phyloP scores from a whole-genome alignment of 169 alveolate genomes.

The Plasmodium adleri region DNA sequence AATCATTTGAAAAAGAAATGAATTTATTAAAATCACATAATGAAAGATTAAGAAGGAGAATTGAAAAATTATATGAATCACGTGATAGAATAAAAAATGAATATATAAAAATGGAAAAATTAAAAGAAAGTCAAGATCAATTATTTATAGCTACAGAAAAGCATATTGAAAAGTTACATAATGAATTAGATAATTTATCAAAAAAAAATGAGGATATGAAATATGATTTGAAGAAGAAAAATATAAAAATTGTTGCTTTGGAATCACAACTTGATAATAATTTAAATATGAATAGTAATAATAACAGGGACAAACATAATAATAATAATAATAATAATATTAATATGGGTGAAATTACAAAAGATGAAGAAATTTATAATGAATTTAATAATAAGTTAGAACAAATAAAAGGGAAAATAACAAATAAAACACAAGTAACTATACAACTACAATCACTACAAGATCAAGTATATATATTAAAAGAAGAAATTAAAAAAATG shows the following conservation, averaged over 20 bases:
- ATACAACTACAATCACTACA: conserved; percentile 38
- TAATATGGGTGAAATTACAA: not conserved
- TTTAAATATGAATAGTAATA: not conserved
- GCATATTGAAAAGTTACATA: conserved; percentile 57
- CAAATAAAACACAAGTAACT: conserved; percentile 35
- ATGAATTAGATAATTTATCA: conserved; percentile 43
- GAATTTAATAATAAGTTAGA: conserved; percentile 17
- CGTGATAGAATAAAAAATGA: conserved; percentile 52
- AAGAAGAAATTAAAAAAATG: conserved; percentile 57
- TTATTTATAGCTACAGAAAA: conserved; percentile 65
- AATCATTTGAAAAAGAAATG: conserved; percentile 49
- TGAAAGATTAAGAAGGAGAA: conserved; percentile 71
- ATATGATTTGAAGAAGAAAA: conserved; percentile 36
- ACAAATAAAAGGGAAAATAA: conserved; percentile 21
- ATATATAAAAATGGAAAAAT: conserved; percentile 57
- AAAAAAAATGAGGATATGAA: conserved; percentile 47
- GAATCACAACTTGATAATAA: conserved; percentile 47
- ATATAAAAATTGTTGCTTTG: conserved; percentile 45
- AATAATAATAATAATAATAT: not conserved
- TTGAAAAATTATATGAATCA: conserved; percentile 49
- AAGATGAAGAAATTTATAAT: conserved; percentile 7
- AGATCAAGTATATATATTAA: conserved; percentile 24
- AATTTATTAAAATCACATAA: conserved; percentile 50
- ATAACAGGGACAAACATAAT: not conserved
- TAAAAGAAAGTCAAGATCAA: conserved; percentile 53